Evolutionary conservation across 1,284 basidiomycete species (phyloP).

Genomic region (Athelia sp.): DNA sequence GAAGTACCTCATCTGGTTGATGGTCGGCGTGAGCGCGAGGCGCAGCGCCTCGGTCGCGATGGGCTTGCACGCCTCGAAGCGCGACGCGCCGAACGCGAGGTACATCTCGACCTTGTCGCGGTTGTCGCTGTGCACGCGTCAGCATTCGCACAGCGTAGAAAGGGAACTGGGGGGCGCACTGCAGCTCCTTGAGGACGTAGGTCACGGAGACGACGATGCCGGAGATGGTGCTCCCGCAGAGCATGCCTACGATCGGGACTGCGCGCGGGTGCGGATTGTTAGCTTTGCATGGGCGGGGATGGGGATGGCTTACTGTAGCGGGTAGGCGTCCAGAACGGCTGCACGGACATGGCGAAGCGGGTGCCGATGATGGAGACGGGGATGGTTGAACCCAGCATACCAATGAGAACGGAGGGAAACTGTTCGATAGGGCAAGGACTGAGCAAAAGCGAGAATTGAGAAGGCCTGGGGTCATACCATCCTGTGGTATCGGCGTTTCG

Average conservation of each 20-base stretch:
- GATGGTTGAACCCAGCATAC: slow-evolving; percentile 72
- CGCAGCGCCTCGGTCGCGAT: slow-evolving; percentile 74
- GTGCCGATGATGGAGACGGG: slow-evolving; percentile 77
- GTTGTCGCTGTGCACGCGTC: slow-evolving; percentile 53
- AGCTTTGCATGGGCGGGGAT: neutral
- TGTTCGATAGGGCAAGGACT: slow-evolving; percentile 21
- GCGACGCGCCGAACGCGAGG: slow-evolving; percentile 76
- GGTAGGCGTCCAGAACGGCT: slow-evolving; percentile 78
- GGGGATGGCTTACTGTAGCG: slow-evolving; percentile 58
- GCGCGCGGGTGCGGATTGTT: neutral
- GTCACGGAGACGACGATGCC: slow-evolving; percentile 66
- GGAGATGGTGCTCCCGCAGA: slow-evolving; percentile 76
- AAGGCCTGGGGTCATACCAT: slow-evolving; percentile 47
- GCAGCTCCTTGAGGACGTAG: slow-evolving; percentile 61
- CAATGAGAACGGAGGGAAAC: slow-evolving; percentile 67
- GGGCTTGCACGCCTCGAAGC: slow-evolving; percentile 76
- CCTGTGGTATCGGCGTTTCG: slow-evolving; percentile 63
- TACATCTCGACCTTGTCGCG: slow-evolving; percentile 79
- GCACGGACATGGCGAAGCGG: slow-evolving; percentile 71
- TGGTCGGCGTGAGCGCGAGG: slow-evolving; percentile 71
- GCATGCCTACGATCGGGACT: slow-evolving; percentile 88
- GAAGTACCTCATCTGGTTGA: slow-evolving; percentile 79
- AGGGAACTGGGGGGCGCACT: slow-evolving; percentile 35
- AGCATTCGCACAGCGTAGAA: neutral
- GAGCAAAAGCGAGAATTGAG: neutral